Evolutionary conservation across 108 stramenopile genomes (phyloP).

Genomic region (Discostella pseudostelligera): DNA sequence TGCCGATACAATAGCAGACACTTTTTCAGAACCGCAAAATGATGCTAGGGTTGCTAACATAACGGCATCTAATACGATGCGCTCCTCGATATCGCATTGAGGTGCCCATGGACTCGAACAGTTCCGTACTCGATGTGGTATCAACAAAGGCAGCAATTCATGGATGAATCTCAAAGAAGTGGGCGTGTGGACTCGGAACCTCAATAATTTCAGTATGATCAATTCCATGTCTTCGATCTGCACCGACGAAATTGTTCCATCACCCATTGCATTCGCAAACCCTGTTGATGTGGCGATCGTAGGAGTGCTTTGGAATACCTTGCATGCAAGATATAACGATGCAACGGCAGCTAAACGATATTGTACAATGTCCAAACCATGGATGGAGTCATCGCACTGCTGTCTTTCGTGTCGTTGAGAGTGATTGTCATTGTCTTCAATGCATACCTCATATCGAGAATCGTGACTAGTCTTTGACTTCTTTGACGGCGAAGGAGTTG

Average conservation of each 20-base stretch:
- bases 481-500: neutral
- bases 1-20: neutral
- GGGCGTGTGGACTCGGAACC: slow-evolving; percentile 7
- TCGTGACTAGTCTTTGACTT: neutral
- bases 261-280: neutral
- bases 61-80: neutral
- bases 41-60: slow-evolving; percentile 7
- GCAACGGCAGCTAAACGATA: slow-evolving; percentile 14
- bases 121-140: neutral
- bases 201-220: slow-evolving; percentile 6
- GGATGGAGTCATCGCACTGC: neutral
- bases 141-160: slow-evolving; percentile 13
- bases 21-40: neutral
- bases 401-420: neutral
- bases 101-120: slow-evolving; percentile 8
- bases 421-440: neutral
- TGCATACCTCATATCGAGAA: neutral
- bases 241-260: neutral
- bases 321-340: slow-evolving; percentile 17
- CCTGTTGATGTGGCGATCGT: neutral
- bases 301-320: slow-evolving; percentile 7
- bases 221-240: slow-evolving; percentile 20
- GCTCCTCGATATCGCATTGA: neutral
- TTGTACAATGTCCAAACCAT: neutral
- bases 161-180: slow-evolving; percentile 3